phyloP scores from a whole-genome alignment of 129 eudicot genomes.

The Tagetes erecta region DNA sequence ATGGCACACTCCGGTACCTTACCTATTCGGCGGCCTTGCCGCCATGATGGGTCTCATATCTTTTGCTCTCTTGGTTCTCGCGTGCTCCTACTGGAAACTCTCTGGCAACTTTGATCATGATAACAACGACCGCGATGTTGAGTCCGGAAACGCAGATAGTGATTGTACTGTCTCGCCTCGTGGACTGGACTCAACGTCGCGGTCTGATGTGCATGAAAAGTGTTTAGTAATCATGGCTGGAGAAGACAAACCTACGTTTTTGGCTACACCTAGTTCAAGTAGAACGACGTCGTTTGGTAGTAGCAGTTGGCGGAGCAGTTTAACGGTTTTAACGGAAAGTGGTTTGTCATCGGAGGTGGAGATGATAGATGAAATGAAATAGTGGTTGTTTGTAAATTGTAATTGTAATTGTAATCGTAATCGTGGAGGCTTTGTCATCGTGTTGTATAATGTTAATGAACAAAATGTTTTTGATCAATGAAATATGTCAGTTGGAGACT shows the following conservation, averaged over 20 bases:
- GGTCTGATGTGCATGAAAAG: slow-evolving; percentile 47
- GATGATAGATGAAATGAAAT: not conserved
- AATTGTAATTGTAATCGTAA: too few relatives aligned
- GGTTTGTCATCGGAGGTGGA: slow-evolving; percentile 32
- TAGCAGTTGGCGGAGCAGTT: slow-evolving; percentile 36
- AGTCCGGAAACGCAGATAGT: slow-evolving; percentile 30
- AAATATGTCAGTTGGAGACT: too few relatives aligned
- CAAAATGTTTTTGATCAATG: too few relatives aligned
- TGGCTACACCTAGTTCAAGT: slow-evolving; percentile 67
- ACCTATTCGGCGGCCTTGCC: slow-evolving; percentile 82
- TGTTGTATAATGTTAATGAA: too few relatives aligned
- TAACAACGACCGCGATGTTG: slow-evolving; percentile 36
- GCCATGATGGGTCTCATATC: slow-evolving; percentile 80
- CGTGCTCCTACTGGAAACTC: slow-evolving; percentile 83
- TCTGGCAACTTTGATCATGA: slow-evolving; percentile 45
- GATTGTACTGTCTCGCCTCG: too few relatives aligned
- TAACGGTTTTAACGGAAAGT: slow-evolving; percentile 23
- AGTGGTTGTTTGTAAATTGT: not conserved
- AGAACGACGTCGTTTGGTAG: slow-evolving; percentile 66
- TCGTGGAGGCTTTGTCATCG: too few relatives aligned
- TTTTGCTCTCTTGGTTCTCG: slow-evolving; percentile 65
- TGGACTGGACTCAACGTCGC: not conserved
- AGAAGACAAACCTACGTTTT: slow-evolving; percentile 53
- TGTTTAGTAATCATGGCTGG: slow-evolving; percentile 71
- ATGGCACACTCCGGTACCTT: slow-evolving; percentile 82